A percentile compares a stretch with the other conserved stretches of the same genome.
These are phyloP conservation scores for Aureobasidium sp. DNA, from an alignment of 2,329 filamentous ascomycete species.

Conservation along the genomic window DNA sequence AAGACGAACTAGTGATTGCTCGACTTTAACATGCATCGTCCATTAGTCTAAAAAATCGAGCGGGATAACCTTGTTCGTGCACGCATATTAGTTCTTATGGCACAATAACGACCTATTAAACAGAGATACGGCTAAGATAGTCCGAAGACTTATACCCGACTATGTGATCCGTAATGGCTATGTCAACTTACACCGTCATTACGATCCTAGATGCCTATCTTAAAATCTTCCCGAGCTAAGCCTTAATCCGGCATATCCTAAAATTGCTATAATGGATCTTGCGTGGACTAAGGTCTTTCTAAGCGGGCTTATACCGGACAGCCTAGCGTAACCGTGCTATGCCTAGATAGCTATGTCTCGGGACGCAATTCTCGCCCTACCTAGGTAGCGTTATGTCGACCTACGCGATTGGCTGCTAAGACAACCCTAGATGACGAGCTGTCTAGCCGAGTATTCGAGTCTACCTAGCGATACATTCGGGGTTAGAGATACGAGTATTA, in stretches of 20 bases:
- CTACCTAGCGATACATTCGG: conserved; percentile 57
- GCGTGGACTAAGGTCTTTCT: conserved; percentile 13
- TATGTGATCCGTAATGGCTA: conserved; percentile 19
- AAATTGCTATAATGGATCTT: neutral
- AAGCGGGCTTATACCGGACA: neutral
- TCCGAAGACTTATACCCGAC: conserved; percentile 16
- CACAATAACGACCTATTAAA: conserved; percentile 21
- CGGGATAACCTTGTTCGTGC: conserved; percentile 21
- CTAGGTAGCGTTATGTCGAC: conserved; percentile 44
- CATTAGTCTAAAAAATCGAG: conserved; percentile 33
- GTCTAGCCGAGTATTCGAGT: conserved; percentile 56
- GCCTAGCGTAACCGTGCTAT: neutral
- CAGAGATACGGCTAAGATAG: conserved; percentile 19
- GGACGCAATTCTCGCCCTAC: conserved; percentile 46
- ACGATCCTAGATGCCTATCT: conserved; percentile 19
- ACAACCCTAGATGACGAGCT: conserved; percentile 48
- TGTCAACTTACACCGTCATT: conserved; percentile 22
- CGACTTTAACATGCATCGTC: conserved; percentile 40
- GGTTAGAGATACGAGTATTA: conserved; percentile 42
- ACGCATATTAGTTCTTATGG: conserved; percentile 21
- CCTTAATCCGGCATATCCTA: neutral
- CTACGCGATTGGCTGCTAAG: conserved; percentile 52
- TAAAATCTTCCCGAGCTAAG: conserved; percentile 18
- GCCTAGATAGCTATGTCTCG: conserved; percentile 18
- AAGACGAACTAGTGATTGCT: too few species aligned